Conservation (phyloP, 2,329 filamentous ascomycete genomes). For the Talaromyces sp. region DNA sequence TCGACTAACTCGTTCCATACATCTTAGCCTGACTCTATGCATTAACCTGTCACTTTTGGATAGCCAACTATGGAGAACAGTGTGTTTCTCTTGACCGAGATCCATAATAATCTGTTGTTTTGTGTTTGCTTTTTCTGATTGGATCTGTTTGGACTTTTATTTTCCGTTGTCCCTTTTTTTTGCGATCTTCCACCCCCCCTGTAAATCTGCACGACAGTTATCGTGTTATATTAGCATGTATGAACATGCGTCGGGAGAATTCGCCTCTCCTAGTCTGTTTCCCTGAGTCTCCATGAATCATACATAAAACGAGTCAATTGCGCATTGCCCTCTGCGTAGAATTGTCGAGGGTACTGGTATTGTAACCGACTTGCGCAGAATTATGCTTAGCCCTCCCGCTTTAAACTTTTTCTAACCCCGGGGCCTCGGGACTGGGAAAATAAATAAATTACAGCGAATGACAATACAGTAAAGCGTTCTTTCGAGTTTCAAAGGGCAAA, state of each 20-base stretch:
- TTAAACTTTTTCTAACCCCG: slow-evolving; percentile 8
- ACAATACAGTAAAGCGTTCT: not conserved
- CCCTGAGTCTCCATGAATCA: too few species aligned
- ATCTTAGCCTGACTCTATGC: not conserved
- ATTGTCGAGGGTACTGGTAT: not conserved
- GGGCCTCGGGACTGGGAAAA: slow-evolving; percentile 14
- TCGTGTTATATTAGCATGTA: slow-evolving; percentile 9
- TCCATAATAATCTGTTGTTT: slow-evolving; percentile 15
- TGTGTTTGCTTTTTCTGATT: slow-evolving; percentile 24
- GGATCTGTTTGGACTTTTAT: slow-evolving; percentile 20
- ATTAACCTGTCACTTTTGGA: not conserved
- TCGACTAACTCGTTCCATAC: not conserved
- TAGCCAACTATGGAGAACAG: not conserved
- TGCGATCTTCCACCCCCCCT: slow-evolving; percentile 7
- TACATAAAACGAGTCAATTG: not conserved
- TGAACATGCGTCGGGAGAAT: slow-evolving; percentile 12
- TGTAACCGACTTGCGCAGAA: slow-evolving; percentile 20
- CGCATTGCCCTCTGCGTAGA: not conserved
- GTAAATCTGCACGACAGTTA: slow-evolving; percentile 19
- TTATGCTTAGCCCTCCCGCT: slow-evolving; percentile 23
- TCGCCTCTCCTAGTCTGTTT: slow-evolving; percentile 17
- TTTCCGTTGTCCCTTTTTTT: slow-evolving; percentile 22
- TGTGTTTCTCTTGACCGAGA: slow-evolving; percentile 5
- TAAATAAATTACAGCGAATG: slow-evolving; percentile 10
- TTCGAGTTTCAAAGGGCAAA: not conserved